Base-by-base conservation (phyloP, 768 basidiomycete genomes). In the Grammothele lineata region DNA sequence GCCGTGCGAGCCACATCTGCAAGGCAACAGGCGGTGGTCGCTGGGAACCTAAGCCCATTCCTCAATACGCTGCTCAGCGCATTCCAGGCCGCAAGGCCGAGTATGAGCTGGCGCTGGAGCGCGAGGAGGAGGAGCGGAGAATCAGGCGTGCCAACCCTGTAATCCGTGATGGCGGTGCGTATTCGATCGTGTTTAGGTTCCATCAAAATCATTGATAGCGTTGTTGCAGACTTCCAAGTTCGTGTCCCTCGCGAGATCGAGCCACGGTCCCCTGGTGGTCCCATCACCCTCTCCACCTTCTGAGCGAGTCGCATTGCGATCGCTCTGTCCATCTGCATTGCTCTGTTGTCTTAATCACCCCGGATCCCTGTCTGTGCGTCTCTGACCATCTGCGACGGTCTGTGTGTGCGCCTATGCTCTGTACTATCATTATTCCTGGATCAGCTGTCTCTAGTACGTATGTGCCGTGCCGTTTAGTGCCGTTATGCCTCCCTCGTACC, bases 21-120 rank as follows among this genome's bases (percentile, higher is more conserved):
- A 91, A 90, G 57, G 83, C 82, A 1, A 77, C 79, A 17, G 87
- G 88, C 37, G 86, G 86, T 12, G 87, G 87, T 14, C 79, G 88
- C 26, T 90, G 87, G 87, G 77, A 78, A 54, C 87, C 88, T 26
- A 83, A 81, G 57, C 74, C 73, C 24, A 64, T 66, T 10, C 60
- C 52, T 55, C 73, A 47, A 65, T 69, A 58, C 36, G 60, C 60
- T 21, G 75, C 74, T 41, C 70, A 74, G 52, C 75, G 82, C 11
- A 64, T 79, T n/a, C 82, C 81, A 1, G 85, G 85, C 8, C 74
- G 73, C 57, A 86, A 85, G 57, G 77, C 85, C 0, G 73, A 70
- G 4, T 88, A 74, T 48, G 85, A 88, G 60, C 63, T 86, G 18
- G 78, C 83, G 56, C 77, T 87, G 68, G 87, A 88, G 61, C 72